Conservation (phyloP, 306 rosid genomes). For the Vicia villosa region DNA sequence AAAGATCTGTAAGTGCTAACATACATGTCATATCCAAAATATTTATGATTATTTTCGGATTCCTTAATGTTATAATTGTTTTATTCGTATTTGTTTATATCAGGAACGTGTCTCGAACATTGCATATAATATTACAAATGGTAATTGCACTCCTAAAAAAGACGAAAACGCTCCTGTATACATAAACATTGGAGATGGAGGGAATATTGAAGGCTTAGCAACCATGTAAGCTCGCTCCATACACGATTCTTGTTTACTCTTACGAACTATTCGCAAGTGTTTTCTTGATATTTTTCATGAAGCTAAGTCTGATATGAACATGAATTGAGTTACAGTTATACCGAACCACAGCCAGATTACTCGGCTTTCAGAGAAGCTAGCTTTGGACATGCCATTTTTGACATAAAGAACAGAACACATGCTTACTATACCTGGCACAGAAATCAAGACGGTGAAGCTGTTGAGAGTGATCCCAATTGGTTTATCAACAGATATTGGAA, state of each 20-base stretch:
- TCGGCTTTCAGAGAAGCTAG: constrained; percentile 85
- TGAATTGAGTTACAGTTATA: constrained; percentile 48
- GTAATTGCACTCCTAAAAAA: constrained; percentile 65
- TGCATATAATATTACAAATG: constrained; percentile 69
- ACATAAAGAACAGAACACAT: constrained; percentile 79
- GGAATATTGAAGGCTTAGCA: constrained; percentile 86
- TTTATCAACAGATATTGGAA: constrained; percentile 67
- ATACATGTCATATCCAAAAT: neutral
- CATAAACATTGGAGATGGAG: constrained; percentile 91
- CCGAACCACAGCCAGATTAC: constrained; percentile 77
- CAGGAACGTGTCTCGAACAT: constrained; percentile 79
- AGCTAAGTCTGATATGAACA: constrained; percentile 32
- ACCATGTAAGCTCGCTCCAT: constrained; percentile 63
- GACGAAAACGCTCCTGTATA: constrained; percentile 88
- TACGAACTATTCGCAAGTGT: neutral
- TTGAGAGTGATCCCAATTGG: constrained; percentile 72
- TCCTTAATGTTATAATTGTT: neutral
- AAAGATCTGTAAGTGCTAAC: constrained; percentile 42
- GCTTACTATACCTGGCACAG: constrained; percentile 80
- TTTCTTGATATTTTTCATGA: neutral
- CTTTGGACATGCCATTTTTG: constrained; percentile 85
- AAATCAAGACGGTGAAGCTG: constrained; percentile 76
- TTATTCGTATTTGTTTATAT: constrained; percentile 3
- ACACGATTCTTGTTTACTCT: neutral
- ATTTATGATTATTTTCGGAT: neutral